phyloP scores from a whole-genome alignment of 768 basidiomycete species.

The Gymnopilus junonius region DNA sequence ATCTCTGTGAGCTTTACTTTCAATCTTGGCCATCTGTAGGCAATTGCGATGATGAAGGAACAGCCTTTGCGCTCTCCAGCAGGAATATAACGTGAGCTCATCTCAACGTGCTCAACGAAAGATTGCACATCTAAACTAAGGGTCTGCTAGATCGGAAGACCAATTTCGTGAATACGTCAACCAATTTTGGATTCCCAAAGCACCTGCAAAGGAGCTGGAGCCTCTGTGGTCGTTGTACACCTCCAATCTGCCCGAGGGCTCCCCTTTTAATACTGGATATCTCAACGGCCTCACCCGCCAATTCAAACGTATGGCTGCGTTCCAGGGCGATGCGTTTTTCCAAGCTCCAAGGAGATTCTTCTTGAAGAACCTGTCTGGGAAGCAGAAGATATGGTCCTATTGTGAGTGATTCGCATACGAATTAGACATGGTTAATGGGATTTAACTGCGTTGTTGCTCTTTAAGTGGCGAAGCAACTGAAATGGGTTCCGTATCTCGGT shows the following conservation, averaged over 20 bases:
- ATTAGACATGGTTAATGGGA: too few relatives aligned
- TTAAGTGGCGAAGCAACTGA: slow-evolving; percentile 24
- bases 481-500: slow-evolving; percentile 14
- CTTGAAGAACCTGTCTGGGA: slow-evolving; percentile 36
- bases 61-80: slow-evolving; percentile 27
- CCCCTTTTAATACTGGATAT: slow-evolving; percentile 24
- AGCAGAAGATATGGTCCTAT: slow-evolving; percentile 42
- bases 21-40: slow-evolving; percentile 20
- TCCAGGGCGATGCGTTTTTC: slow-evolving; percentile 52
- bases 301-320: slow-evolving; percentile 52
- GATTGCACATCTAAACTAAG: neutral
- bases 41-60: slow-evolving; percentile 45
- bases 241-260: slow-evolving; percentile 17
- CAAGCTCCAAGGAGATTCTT: slow-evolving; percentile 53
- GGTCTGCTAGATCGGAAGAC: slow-evolving; percentile 26
- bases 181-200: slow-evolving; percentile 4
- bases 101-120: slow-evolving; percentile 28
- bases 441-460: neutral
- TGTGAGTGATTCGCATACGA: slow-evolving; percentile 20
- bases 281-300: slow-evolving; percentile 36
- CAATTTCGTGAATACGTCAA: slow-evolving; percentile 28
- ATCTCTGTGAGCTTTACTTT: neutral
- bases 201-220: slow-evolving; percentile 12
- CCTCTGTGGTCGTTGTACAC: slow-evolving; percentile 25
- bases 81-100: slow-evolving; percentile 25